phyloP scores from a whole-genome alignment of 345 rosid species.

The Citrus mangshanensis region DNA sequence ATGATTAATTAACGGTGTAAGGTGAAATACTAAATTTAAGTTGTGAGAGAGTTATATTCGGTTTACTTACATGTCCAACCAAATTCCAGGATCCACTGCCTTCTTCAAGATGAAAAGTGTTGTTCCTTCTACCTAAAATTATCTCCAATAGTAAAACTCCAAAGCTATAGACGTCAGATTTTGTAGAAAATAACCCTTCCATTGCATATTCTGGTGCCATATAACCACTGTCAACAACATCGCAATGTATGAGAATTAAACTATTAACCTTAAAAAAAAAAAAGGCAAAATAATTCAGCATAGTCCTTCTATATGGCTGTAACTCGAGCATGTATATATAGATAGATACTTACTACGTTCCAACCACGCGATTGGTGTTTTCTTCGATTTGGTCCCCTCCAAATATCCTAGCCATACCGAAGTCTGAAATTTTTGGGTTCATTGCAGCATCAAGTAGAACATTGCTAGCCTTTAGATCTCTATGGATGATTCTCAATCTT shows the following conservation, averaged over 20 bases:
- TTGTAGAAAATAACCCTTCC: conserved; percentile 56
- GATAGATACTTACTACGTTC: conserved; percentile 56
- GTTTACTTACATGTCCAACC: conserved; percentile 51
- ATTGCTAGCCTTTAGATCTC: conserved; percentile 69
- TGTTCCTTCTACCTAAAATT: conserved; percentile 45
- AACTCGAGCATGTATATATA: too few species aligned
- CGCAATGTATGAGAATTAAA: background rate
- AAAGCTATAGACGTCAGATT: conserved; percentile 70
- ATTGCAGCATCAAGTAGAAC: conserved; percentile 45
- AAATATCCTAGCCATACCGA: conserved; percentile 62
- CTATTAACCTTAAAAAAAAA: background rate
- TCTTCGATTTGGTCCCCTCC: conserved; percentile 49
- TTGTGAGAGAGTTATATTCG: background rate
- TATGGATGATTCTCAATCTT: conserved; percentile 67
- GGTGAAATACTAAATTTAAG: background rate
- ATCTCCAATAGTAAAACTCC: conserved; percentile 67
- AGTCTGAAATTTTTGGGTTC: conserved; percentile 67
- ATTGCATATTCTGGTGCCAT: conserved; percentile 85
- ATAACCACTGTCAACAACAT: conserved; percentile 44
- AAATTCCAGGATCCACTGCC: conserved; percentile 23
- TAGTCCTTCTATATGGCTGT: background rate
- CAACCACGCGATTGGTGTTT: conserved; percentile 51
- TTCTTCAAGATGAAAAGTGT: conserved; percentile 18
- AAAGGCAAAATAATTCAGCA: background rate
- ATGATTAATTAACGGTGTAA: background rate